Evolutionary conservation across 495 filamentous ascomycete genomes (phyloP), one percentile per base, ranked within the genome.

Genomic region (Rusavskia elegans): DNA sequence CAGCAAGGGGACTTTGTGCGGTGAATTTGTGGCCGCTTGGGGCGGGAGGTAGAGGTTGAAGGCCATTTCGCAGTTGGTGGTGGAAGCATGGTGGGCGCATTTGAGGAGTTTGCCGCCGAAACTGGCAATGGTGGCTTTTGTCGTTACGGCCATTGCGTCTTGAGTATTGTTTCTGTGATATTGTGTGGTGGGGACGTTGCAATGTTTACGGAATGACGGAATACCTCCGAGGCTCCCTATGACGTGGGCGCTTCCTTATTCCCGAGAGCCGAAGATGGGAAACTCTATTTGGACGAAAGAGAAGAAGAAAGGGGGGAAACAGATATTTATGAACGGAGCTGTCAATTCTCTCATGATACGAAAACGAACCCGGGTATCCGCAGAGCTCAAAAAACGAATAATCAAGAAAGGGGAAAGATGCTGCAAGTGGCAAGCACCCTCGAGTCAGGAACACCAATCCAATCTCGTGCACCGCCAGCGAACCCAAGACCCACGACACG

Each of bases 41-140:
- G 79, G 78, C 14, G 81, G 81, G 11, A 84, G 67, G 63, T 79
- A 83, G 53, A 84, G 72, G 66, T 84, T 83, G 67, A 83, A 75
- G 46, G 61, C 66, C 81, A 84, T 84, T 48, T 81, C 75, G 66
- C 77, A 81, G 53, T 72, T 72, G 36, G 74, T 77, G 55, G 78
- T 74, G 44, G 72, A 70, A 58, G 92, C 84, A 59, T 80, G 69
- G 77, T 98, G 92, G 59, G 78, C 78, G 27, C 97, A 82, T 69
- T 97, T 97, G 57, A 94, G 78, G 50, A 98, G 86, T 68, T 89
- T 92, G 58, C 92, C 92, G 63, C 89, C 89, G 68, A 96, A 97
- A 62, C 81, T 87, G 67, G 83, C 76, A 65, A 97, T 95, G 57
- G 83, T 85, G 17, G 88, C 84, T 67, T 83, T 93, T 55, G 84